phyloP scores from a whole-genome alignment of 2,329 filamentous ascomycete genomes.

The Paecilomyces formosus region DNA sequence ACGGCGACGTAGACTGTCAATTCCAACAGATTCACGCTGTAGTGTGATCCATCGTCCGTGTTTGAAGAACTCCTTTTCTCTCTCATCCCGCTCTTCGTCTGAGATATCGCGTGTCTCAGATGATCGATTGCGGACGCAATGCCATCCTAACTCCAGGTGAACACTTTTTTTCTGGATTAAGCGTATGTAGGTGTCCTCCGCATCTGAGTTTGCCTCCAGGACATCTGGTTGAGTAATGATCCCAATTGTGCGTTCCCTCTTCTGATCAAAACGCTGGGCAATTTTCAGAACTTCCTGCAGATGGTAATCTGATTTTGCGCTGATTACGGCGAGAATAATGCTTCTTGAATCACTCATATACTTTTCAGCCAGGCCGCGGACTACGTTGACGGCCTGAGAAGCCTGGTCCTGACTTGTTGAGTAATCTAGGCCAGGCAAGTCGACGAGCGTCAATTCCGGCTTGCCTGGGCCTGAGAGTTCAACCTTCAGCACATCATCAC shows the following conservation, averaged over 20 bases:
- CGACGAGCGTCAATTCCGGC: neutral
- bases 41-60: neutral
- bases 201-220: neutral
- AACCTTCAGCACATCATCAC: neutral
- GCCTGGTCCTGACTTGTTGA: neutral
- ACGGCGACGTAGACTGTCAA: slow-evolving; percentile 27
- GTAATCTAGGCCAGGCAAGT: neutral
- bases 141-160: neutral
- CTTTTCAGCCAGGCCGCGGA: slow-evolving; percentile 13
- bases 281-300: slow-evolving; percentile 52
- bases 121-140: neutral
- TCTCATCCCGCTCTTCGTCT: neutral
- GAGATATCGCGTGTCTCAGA: neutral
- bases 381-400: neutral
- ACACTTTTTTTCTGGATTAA: neutral
- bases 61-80: neutral
- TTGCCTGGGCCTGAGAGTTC: neutral
- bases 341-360: slow-evolving; percentile 55
- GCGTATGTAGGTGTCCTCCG: neutral
- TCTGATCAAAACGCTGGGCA: slow-evolving; percentile 17
- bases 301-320: slow-evolving; percentile 44
- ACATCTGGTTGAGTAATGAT: neutral
- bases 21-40: slow-evolving; percentile 18
- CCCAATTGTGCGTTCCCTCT: neutral
- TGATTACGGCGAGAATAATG: slow-evolving; percentile 52